Percentiles rank a stretch among this genome's conserved stretches.
These are phyloP conservation scores for Thymus quinquecostatus DNA, from an alignment of 257 asterid species.

Conservation along the genomic window DNA sequence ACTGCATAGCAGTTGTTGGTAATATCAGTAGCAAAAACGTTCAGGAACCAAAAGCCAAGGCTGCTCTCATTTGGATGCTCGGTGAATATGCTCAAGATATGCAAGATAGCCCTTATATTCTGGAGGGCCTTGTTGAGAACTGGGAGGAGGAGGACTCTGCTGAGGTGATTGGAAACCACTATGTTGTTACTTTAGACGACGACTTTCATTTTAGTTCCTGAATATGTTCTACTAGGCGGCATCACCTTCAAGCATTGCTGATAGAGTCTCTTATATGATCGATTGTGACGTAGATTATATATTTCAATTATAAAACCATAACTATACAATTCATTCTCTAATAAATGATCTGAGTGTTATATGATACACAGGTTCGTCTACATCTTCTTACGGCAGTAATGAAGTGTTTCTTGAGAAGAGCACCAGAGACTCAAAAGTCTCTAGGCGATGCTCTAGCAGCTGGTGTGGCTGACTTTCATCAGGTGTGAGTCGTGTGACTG, in stretches of 20 bases:
- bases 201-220: neutral
- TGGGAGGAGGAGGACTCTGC: constrained; percentile 98
- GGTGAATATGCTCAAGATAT: constrained; percentile 99
- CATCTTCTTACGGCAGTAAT: constrained; percentile 93
- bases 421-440: constrained; percentile 92
- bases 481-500: constrained; percentile 69
- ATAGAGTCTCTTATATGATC: neutral
- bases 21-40: constrained; percentile 94
- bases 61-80: constrained; percentile 98
- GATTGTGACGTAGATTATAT: neutral
- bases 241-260: neutral
- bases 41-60: constrained; percentile 97
- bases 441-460: constrained; percentile 96
- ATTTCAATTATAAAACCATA: neutral
- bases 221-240: neutral
- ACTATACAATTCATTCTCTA: neutral
- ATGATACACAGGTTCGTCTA: constrained; percentile 77
- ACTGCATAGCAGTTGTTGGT: constrained; percentile 98
- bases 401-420: constrained; percentile 91
- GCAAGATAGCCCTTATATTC: constrained; percentile 95
- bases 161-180: constrained; percentile 60
- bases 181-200: neutral
- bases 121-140: constrained; percentile 85
- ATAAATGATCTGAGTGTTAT: constrained; percentile 27
- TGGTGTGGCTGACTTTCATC: constrained; percentile 97